A percentile compares a stretch with the other conserved stretches of the same genome.
phyloP scores from a whole-genome alignment of 306 rosid species.

The Bauhinia variegata region DNA sequence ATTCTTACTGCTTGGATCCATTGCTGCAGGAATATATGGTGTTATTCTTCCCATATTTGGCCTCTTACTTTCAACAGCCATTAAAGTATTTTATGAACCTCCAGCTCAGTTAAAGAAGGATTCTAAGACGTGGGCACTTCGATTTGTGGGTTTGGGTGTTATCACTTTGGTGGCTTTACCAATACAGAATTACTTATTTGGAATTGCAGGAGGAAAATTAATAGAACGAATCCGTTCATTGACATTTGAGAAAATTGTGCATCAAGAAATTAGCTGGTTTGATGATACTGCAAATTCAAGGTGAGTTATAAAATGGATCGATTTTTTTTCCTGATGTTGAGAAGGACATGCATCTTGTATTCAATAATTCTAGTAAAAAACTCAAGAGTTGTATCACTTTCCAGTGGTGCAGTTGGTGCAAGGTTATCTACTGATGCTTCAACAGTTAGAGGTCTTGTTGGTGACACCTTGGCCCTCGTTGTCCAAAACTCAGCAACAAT shows the following conservation, averaged over 20 bases:
- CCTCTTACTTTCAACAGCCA: constrained; percentile 70
- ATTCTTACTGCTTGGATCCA: constrained; percentile 59
- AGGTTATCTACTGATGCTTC: constrained; percentile 88
- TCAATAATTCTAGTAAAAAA: constrained; percentile 5
- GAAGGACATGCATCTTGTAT: neutral
- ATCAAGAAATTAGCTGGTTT: constrained; percentile 86
- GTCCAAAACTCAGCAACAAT: constrained; percentile 71
- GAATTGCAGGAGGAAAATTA: constrained; percentile 83
- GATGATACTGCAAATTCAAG: constrained; percentile 91
- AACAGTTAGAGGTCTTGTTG: constrained; percentile 70
- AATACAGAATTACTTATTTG: constrained; percentile 61
- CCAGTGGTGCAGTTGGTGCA: constrained; percentile 85
- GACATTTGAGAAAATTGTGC: constrained; percentile 76
- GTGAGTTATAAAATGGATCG: constrained; percentile 34
- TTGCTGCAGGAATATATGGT: constrained; percentile 69
- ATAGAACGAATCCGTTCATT: constrained; percentile 70
- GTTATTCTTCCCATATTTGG: constrained; percentile 73
- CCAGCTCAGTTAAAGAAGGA: constrained; percentile 57
- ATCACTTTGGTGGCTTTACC: constrained; percentile 45
- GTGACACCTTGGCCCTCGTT: constrained; percentile 71
- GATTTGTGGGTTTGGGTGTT: constrained; percentile 62
- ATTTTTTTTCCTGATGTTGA: too few species aligned
- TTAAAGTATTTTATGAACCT: constrained; percentile 61
- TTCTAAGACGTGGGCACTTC: constrained; percentile 64
- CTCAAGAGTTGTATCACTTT: constrained; percentile 7